phyloP scores from a whole-genome alignment of 345 rosid species.

The Populus ilicifolia region DNA sequence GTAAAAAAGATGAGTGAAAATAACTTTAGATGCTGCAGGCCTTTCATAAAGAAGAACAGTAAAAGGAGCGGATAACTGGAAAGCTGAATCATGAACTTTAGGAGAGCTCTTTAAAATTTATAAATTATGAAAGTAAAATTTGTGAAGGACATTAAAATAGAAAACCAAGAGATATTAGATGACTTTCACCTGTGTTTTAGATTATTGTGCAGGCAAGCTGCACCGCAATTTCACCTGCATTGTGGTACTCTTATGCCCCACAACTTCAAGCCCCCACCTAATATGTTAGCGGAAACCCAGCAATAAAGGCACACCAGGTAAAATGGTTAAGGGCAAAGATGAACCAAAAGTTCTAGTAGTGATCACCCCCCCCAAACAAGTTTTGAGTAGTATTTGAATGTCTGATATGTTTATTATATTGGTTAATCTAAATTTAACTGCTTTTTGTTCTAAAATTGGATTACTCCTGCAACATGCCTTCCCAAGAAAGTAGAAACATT shows the following conservation, averaged over 20 bases:
- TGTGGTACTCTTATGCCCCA: neutral
- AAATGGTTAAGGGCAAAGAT: too few species aligned
- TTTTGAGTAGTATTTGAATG: too few species aligned
- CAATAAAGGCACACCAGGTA: neutral
- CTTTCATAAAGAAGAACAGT: neutral
- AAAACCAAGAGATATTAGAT: too few species aligned
- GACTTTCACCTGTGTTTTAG: too few species aligned
- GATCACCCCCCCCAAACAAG: neutral
- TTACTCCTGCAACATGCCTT: neutral
- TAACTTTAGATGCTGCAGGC: neutral
- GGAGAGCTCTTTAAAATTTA: neutral
- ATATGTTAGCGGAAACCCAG: neutral
- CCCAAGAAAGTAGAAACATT: slow-evolving; percentile 16
- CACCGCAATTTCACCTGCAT: too few species aligned
- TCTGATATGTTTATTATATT: neutral
- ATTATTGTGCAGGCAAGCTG: too few species aligned
- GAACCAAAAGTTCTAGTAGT: neutral
- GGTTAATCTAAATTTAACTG: neutral
- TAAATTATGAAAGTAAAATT: too few species aligned
- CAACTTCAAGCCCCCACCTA: neutral
- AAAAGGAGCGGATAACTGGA: neutral
- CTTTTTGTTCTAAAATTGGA: neutral
- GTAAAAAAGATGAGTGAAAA: neutral
- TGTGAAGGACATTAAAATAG: too few species aligned
- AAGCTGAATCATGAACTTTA: neutral